phyloP scores from a whole-genome alignment of 2,329 filamentous ascomycete species.

The Periconia sp. region DNA sequence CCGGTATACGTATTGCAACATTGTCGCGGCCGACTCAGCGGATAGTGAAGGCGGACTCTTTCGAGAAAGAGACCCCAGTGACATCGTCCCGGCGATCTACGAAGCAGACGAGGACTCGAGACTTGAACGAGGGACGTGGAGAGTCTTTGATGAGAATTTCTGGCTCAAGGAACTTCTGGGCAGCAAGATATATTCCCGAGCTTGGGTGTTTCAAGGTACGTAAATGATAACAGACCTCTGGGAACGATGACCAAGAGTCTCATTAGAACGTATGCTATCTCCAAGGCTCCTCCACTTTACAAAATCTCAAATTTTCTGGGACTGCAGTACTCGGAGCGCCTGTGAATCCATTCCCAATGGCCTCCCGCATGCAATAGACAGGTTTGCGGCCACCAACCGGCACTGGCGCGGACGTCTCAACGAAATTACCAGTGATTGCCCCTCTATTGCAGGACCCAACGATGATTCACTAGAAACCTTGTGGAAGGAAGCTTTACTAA shows the following conservation, averaged over 20 bases:
- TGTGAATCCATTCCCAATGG: constrained; percentile 13
- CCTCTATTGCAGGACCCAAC: constrained; percentile 2
- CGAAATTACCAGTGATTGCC: neutral
- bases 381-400: constrained; percentile 7
- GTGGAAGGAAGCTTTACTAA: constrained; percentile 15
- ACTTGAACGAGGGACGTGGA: constrained; percentile 10
- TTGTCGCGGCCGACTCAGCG: constrained; percentile 22
- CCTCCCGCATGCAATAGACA: constrained; percentile 9
- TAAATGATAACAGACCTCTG: no score
- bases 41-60: constrained; percentile 22
- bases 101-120: neutral
- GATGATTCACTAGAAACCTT: constrained; percentile 16
- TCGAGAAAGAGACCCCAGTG: constrained; percentile 10
- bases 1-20: constrained; percentile 26
- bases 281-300: constrained; percentile 20
- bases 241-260: neutral
- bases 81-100: neutral
- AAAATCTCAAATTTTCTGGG: constrained; percentile 20
- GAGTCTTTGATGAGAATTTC: constrained; percentile 12
- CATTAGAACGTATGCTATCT: constrained; percentile 19
- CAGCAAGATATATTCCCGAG: constrained; percentile 11
- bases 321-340: constrained; percentile 15
- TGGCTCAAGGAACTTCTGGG: constrained; percentile 15
- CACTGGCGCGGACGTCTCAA: constrained; percentile 16
- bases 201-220: constrained; percentile 23